A percentile compares a stretch with the other conserved stretches of the same genome.
Evolutionary conservation across 1,139 yeast species (phyloP).

Genomic region (Komagataea norvegica): DNA sequence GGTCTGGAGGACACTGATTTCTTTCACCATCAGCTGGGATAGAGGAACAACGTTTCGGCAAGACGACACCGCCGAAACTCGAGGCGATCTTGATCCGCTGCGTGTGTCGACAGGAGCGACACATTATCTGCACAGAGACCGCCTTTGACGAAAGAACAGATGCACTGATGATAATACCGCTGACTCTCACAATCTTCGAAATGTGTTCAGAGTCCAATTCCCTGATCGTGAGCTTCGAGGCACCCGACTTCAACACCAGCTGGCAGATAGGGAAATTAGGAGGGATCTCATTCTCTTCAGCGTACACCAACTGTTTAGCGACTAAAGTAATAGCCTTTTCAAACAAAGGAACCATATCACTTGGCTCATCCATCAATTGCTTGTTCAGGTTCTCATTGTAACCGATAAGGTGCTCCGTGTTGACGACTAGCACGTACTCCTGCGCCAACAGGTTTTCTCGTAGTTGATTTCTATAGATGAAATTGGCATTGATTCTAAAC

Average conservation of each 20-base stretch:
- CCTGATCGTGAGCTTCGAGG: constrained; percentile 71
- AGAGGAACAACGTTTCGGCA: constrained; percentile 70
- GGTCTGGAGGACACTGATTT: constrained; percentile 49
- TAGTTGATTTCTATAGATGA: constrained; percentile 86
- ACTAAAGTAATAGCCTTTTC: constrained; percentile 89
- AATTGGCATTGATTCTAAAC: constrained; percentile 77
- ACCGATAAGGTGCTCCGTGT: constrained; percentile 80
- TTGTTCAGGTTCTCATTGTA: constrained; percentile 88
- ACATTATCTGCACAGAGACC: constrained; percentile 75
- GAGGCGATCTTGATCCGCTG: constrained; percentile 59
- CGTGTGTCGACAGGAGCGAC: constrained; percentile 84
- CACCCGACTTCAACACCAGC: constrained; percentile 68
- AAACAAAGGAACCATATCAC: constrained; percentile 83
- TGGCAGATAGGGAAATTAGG: constrained; percentile 75
- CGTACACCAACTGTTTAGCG: constrained; percentile 48
- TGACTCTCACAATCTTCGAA: constrained; percentile 81
- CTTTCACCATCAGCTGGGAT: constrained; percentile 48
- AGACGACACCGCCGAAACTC: constrained; percentile 73
- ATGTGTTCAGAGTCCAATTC: constrained; percentile 84
- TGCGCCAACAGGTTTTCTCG: constrained; percentile 81
- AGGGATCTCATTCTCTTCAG: constrained; percentile 36
- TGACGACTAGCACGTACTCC: constrained; percentile 68
- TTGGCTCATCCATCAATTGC: constrained; percentile 78
- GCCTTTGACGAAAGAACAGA: constrained; percentile 89
- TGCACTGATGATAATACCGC: constrained; percentile 91